Evolutionary conservation across 768 basidiomycete genomes (phyloP), one percentile per base, ranked within the genome.

Genomic region (Psilocybe tampanensis): DNA sequence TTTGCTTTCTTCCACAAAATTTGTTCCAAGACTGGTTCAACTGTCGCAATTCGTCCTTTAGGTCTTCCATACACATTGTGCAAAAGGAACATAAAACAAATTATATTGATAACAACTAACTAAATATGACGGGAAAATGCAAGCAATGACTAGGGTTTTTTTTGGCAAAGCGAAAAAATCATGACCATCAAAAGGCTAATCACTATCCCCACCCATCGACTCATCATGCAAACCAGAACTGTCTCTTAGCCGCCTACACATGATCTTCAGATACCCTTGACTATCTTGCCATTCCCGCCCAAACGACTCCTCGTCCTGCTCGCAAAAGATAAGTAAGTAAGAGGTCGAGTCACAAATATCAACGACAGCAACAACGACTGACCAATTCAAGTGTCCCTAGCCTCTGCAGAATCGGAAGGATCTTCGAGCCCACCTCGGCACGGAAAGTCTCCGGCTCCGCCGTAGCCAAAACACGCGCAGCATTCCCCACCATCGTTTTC

Each of bases 181-280:
- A 24, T 43, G n/a, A 42, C 6, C 17, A 11, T 15, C 15, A 5
- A 41, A 18, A 8, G 21, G 11, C 32, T 21, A 58, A 15, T 61
- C 56, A 18, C 52, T 50, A 15, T 55, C 53, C 17, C 42, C 60
- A 13, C 26, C 50, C n/a, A 53, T 47, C 12, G 48, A 45, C 34
- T 72, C 72, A 32, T 80, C 82, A 33, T 80, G 79, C 58, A 89
- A 66, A 17, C 86, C 88, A 22, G 80, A 76, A 60, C 77, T 82
- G 59, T 92, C 90, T 60, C 82, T 78, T 66, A 93, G 68, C 65
- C 90, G 72, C 45, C 90, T 76, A 33, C 81, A 80, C 85, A 95
- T 89, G 53, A 91, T 86, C 61, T 89, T 84, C 44, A 94, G 74
- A 65, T 90, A 95, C 32, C 80, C 83, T 52, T 85, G 84, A 63